phyloP scores from a whole-genome alignment of 352 stramenopile species.

The Phytophthora ramorum region DNA sequence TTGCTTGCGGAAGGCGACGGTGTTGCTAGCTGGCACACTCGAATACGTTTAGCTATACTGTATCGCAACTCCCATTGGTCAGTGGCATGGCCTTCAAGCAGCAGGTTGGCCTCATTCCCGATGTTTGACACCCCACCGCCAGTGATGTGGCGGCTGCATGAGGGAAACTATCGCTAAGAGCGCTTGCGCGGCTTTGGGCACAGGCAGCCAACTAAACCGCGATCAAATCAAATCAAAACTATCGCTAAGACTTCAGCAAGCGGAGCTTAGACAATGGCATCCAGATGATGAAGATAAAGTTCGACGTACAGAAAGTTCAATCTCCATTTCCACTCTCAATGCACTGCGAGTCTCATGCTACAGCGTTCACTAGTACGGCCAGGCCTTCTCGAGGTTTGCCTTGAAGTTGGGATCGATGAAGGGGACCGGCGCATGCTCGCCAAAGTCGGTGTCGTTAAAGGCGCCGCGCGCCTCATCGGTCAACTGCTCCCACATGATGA shows the following conservation, averaged over 20 bases:
- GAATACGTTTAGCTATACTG: no score
- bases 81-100: constrained; percentile 8
- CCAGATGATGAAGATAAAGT: not conserved
- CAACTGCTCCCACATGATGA: constrained; percentile 22
- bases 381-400: constrained; percentile 13
- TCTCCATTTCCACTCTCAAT: no score
- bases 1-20: not conserved
- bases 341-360: no score
- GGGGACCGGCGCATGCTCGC: constrained; percentile 22
- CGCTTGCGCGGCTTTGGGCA: no score
- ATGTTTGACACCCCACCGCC: no score
- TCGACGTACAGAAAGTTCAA: not conserved
- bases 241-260: not conserved
- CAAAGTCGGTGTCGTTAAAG: constrained; percentile 22
- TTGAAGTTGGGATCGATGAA: constrained; percentile 30
- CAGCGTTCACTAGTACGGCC: not conserved
- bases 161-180: constrained; percentile 7
- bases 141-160: not conserved
- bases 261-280: not conserved
- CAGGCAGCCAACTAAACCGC: no score
- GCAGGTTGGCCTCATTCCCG: constrained; percentile 1
- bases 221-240: no score
- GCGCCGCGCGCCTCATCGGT: constrained; percentile 10
- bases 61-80: no score
- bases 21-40: no score